Conservation (phyloP, 768 basidiomycete species). For the Suillus decipiens region DNA sequence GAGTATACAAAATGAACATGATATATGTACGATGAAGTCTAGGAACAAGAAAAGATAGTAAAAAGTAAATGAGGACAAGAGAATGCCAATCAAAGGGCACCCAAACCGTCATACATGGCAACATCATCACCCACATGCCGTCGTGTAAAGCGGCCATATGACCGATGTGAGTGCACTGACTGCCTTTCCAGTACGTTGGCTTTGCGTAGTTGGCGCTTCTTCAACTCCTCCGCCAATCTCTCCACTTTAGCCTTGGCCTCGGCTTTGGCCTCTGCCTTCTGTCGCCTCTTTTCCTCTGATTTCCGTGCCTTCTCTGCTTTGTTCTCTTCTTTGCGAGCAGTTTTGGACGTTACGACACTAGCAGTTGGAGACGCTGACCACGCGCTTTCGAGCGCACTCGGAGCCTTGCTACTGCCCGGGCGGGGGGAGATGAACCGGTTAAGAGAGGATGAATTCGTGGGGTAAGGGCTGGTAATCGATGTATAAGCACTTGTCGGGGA, state of each 20-base stretch:
- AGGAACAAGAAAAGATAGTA: slow-evolving; percentile 16
- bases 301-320: slow-evolving; percentile 45
- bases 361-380: slow-evolving; percentile 22
- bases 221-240: slow-evolving; percentile 47
- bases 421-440: slow-evolving; percentile 30
- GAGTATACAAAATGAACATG: slow-evolving; percentile 15
- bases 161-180: slow-evolving; percentile 32
- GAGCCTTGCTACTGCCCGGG: slow-evolving; percentile 18
- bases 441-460: slow-evolving; percentile 25
- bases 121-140: slow-evolving; percentile 24
- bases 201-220: slow-evolving; percentile 37
- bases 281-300: slow-evolving; percentile 43
- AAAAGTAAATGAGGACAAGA: slow-evolving; percentile 13
- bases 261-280: slow-evolving; percentile 44
- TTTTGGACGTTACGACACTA: slow-evolving; percentile 15
- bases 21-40: slow-evolving; percentile 17
- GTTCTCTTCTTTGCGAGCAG: slow-evolving; percentile 26
- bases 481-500: neutral
- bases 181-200: slow-evolving; percentile 29
- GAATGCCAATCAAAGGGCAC: slow-evolving; percentile 18
- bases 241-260: slow-evolving; percentile 41
- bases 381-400: slow-evolving; percentile 12
- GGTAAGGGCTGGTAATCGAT: slow-evolving; percentile 4
- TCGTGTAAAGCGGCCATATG: slow-evolving; percentile 20
- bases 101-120: slow-evolving; percentile 37